Base-by-base conservation (phyloP, 2,329 filamentous ascomycete genomes). In the Polytolypa hystricis region DNA sequence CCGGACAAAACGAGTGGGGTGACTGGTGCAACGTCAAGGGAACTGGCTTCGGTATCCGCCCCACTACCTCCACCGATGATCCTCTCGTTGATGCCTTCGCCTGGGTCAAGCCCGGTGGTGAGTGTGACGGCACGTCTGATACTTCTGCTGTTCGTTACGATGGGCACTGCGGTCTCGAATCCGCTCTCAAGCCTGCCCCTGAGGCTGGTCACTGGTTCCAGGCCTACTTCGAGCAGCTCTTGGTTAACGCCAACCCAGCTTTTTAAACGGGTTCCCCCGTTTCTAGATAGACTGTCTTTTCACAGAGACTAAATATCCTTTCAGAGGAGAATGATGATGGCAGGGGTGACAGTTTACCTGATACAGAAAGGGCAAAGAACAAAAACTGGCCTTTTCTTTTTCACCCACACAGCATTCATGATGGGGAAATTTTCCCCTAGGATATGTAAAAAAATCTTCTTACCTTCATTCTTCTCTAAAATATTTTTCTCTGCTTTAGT, bases 141-240 rank as follows among this genome's bases (percentile, higher is more conserved):
- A 63, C 58, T 25, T 58, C 48, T 21, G 65, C 73, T 7, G 44
- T 57, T 14, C 67, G 69, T 35, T 77, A 72, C 51, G 71, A 76
- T 50, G 56, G 56, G 33, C 61, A 71, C 56, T 78, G 74, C 43
- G 73, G 74, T 18, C 57, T 63, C 6, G 43, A 57, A 1, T 67
- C 71, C 46, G 77, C 79, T 18, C 57, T 63, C 6, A 43, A 57
- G 1, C 67, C 71, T 46, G 77, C 79, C 1, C 79, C 79, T 19
- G 76, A 84, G 57, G 79, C 80, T 7, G 79, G 80, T 19, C 61
- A 66, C 6, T 84, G 79, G 79, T 80, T 80, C 56, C 56, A 70
- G 49, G 65, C 63, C 5, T 59, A 65, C 49, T 57, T 60, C 23
- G 41, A 56, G 43, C 50, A 48, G 47, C 42, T 58, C 12, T 41